Evolutionary conservation across 805 yeast species (phyloP), one percentile per base, ranked within the genome.

Genomic region (Kregervanrija fluxuum): DNA sequence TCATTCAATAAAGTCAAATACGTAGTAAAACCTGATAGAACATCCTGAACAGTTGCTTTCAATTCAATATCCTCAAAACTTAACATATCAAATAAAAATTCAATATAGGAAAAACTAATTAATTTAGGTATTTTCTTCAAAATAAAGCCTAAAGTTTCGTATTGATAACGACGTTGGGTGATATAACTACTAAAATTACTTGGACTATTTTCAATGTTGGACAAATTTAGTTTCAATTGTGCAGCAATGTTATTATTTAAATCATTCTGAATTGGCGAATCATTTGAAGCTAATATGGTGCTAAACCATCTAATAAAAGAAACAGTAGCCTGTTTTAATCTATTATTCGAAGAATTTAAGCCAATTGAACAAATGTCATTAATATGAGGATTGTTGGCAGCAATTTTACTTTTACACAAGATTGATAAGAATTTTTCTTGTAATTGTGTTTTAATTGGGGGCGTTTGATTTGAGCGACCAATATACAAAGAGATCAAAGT

Each of bases 101-200:
- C 75, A 35, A 87, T 58, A 48, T 74, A 77, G 0, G 72, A 59
- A 33, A 81, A 61, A 53, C 79, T 80, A 11, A 64, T 53, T 31
- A 80, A 57, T 1, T 57, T 52, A 1, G 75, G 68, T 35, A 73
- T 67, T 32, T 73, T 69, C 45, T 73, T 52, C 41, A 84, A 57
- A 8, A 90, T 68, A 15, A 78, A 72, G 2, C 95, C 93, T 17
- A 90, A 61, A 0, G 95, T 81, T 58, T 86, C 95, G 56, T 87
- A 90, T 52, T 85, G 87, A 34, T 71, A 62, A 54, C 74, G 73
- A 52, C 93, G 71, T 51, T 77, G 81, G 5, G 62, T 52, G 2
- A 75, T 37, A 11, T 60, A 54, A 1, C 56, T 48, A 2, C 69
- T 53, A 11, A 40, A 43, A 37, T 52, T 49, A 3, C 51, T 11